Evolutionary conservation across 257 asterid species (phyloP).

Genomic region (Mentha longifolia): DNA sequence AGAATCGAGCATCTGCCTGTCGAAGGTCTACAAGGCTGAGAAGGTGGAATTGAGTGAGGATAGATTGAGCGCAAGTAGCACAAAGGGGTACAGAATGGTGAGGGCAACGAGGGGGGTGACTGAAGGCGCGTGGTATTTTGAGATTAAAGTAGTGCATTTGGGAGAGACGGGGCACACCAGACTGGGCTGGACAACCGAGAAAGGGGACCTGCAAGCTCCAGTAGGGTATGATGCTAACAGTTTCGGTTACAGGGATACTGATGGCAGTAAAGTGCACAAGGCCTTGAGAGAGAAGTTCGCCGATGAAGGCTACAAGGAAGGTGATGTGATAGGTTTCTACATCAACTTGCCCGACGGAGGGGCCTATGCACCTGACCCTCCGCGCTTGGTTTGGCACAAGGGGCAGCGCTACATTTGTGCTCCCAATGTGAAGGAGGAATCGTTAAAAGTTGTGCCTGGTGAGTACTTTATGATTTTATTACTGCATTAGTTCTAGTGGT

Average conservation of each 20-base stretch:
- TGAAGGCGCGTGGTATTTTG: slow-evolving; percentile 96
- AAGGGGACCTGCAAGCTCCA: slow-evolving; percentile 97
- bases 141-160: slow-evolving; percentile 76
- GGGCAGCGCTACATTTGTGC: slow-evolving; percentile 82
- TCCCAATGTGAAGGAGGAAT: slow-evolving; percentile 72
- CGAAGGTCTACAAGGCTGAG: slow-evolving; percentile 91
- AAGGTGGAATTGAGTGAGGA: slow-evolving; percentile 92
- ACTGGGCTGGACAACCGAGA: slow-evolving; percentile 95
- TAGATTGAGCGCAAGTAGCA: slow-evolving; percentile 86
- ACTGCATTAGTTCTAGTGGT: neutral
- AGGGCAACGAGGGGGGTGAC: slow-evolving; percentile 90
- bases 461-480: slow-evolving; percentile 34
- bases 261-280: slow-evolving; percentile 89
- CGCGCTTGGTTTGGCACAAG: slow-evolving; percentile 84
- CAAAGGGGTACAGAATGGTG: slow-evolving; percentile 96
- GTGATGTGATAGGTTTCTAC: slow-evolving; percentile 90
- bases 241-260: slow-evolving; percentile 90
- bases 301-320: slow-evolving; percentile 84
- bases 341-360: slow-evolving; percentile 84
- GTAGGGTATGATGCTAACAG: slow-evolving; percentile 95
- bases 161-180: slow-evolving; percentile 96
- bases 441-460: slow-evolving; percentile 89
- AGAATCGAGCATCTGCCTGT: slow-evolving; percentile 69
- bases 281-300: slow-evolving; percentile 92
- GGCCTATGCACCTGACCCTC: slow-evolving; percentile 67